phyloP scores from a whole-genome alignment of 1,139 yeast species.

The Yamadazyma sp. region DNA sequence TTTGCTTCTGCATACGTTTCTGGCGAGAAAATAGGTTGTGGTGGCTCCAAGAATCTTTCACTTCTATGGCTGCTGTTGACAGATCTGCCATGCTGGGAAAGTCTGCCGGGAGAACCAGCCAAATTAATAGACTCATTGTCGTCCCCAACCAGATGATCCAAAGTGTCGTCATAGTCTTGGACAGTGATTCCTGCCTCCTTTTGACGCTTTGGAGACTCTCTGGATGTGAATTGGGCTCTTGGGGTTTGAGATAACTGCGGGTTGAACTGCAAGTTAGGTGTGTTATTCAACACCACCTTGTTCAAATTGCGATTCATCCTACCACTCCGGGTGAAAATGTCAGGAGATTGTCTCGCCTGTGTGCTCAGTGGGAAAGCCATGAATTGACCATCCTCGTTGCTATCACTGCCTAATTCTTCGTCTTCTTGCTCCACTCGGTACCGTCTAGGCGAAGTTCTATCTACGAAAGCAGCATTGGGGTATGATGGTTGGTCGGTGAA shows the following conservation, averaged over 20 bases:
- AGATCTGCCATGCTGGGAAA: conserved; percentile 25
- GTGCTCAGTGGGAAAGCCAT: conserved; percentile 29
- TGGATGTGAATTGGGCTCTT: conserved; percentile 55
- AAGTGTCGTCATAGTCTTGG: conserved; percentile 40
- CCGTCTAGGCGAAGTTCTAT: conserved; percentile 37
- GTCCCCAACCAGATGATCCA: conserved; percentile 23
- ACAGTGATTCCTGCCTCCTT: conserved; percentile 49
- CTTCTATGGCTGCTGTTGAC: conserved; percentile 41
- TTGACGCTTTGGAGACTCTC: conserved; percentile 67
- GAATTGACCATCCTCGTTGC: conserved; percentile 20
- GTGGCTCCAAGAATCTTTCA: conserved; percentile 57
- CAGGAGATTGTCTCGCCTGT: conserved; percentile 40
- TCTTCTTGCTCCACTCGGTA: conserved; percentile 27
- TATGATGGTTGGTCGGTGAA: conserved; percentile 28
- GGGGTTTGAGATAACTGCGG: conserved; percentile 32
- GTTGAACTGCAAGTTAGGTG: conserved; percentile 17
- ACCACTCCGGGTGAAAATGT: conserved; percentile 50
- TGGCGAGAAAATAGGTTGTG: conserved; percentile 65
- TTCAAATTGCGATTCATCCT: conserved; percentile 17
- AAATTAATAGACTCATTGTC: conserved; percentile 19
- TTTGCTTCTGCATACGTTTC: conserved; percentile 64
- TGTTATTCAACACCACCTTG: conserved; percentile 21
- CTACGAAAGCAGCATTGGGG: conserved; percentile 45
- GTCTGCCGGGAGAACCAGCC: conserved; percentile 36
- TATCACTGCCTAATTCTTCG: conserved; percentile 11